Evolutionary conservation across 2,329 filamentous ascomycete species (phyloP).

Genomic region (Fulvia fulva): DNA sequence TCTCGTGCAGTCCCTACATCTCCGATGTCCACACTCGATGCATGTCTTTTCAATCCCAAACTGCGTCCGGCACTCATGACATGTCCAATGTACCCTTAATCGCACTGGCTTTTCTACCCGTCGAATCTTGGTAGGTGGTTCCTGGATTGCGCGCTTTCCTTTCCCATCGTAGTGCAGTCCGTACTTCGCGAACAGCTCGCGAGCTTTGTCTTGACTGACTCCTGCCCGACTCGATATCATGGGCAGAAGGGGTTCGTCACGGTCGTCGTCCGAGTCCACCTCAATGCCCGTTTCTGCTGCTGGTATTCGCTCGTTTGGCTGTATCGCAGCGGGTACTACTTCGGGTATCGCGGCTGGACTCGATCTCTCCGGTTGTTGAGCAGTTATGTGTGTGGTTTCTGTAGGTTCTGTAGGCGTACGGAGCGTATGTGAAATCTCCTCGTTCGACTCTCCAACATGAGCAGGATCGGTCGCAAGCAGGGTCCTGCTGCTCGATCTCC

Average conservation of each 20-base stretch:
- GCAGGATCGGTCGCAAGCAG: neutral
- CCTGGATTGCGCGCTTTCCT: constrained; percentile 11
- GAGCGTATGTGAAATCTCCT: constrained; percentile 6
- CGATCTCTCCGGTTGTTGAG: neutral
- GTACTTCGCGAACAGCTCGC: constrained; percentile 41
- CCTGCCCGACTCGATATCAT: constrained; percentile 15
- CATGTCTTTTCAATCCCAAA: constrained; percentile 74
- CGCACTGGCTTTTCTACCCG: constrained; percentile 61
- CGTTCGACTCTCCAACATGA: neutral
- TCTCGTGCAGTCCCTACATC: constrained; percentile 76
- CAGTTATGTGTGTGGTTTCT: no score
- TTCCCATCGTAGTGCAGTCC: constrained; percentile 34
- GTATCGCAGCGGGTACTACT: neutral
- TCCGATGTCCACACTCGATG: constrained; percentile 69
- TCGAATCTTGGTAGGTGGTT: constrained; percentile 26
- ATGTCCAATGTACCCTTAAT: constrained; percentile 73
- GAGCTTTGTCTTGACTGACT: constrained; percentile 28
- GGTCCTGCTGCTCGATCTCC: constrained; percentile 12
- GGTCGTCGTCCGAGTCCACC: constrained; percentile 15
- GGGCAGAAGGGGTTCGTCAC: constrained; percentile 22
- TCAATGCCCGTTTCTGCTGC: constrained; percentile 7
- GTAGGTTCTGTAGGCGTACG: neutral
- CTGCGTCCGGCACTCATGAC: constrained; percentile 72
- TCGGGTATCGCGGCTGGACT: neutral
- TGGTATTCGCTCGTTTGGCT: constrained; percentile 1